These are phyloP conservation scores for Pseudocercospora musae DNA, from an alignment of 2,329 filamentous ascomycete genomes.

Conservation along the genomic window DNA sequence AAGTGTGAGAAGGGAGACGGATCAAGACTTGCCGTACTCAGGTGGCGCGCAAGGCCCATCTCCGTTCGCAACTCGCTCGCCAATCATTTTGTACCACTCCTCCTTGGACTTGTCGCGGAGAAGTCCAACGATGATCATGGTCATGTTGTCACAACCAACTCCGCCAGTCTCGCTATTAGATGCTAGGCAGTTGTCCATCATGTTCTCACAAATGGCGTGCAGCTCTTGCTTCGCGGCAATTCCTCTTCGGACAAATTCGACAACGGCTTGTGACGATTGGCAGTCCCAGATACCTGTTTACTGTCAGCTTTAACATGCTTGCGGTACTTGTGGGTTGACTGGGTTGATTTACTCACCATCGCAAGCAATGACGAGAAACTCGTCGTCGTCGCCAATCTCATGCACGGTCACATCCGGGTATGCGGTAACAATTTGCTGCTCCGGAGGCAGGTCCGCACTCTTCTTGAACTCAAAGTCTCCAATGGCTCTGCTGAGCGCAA, in stretches of 20 bases:
- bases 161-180: conserved; percentile 97
- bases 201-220: conserved; percentile 95
- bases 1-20: conserved; percentile 20
- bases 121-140: conserved; percentile 87
- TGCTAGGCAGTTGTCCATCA: conserved; percentile 99
- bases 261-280: conserved; percentile 93
- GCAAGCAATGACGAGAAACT: conserved; percentile 90
- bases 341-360: conserved; percentile 63
- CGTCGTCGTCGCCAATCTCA: conserved; percentile 86
- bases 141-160: conserved; percentile 99
- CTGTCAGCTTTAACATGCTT: conserved; percentile 15
- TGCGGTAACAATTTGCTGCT: conserved; percentile 97
- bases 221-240: conserved; percentile 96
- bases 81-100: conserved; percentile 97
- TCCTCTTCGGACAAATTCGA: conserved; percentile 94
- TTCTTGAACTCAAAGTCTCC: conserved; percentile 99
- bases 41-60: conserved; percentile 97
- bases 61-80: conserved; percentile 88
- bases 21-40: conserved; percentile 88
- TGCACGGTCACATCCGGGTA: conserved; percentile 92
- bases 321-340: neutral
- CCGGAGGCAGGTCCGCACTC: conserved; percentile 92
- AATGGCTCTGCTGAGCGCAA: conserved; percentile 93
- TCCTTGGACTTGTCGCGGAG: conserved; percentile 90
- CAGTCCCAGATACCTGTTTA: conserved; percentile 94